A percentile compares a stretch with the other conserved stretches of the same genome.
These are phyloP conservation scores for Ascoidea rubescens DNA, from an alignment of 805 yeast species.

Conservation along the genomic window DNA sequence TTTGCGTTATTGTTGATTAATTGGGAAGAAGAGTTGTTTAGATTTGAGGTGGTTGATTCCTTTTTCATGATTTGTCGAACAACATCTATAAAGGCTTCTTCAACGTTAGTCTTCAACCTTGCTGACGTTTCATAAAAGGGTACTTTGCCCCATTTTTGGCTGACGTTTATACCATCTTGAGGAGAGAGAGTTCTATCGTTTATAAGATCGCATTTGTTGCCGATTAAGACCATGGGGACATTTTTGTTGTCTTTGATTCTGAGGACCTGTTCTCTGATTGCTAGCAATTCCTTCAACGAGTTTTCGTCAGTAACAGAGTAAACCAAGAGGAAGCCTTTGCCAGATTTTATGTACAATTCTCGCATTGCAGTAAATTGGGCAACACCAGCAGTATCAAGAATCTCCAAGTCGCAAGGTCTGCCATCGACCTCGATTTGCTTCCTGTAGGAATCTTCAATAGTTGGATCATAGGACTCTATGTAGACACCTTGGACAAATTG, in stretches of 20 bases:
- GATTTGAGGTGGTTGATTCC: slow-evolving; percentile 22
- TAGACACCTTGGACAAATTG: slow-evolving; percentile 86
- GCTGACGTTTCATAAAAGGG: slow-evolving; percentile 93
- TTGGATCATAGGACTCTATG: slow-evolving; percentile 88
- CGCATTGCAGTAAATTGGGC: slow-evolving; percentile 96
- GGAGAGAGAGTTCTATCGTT: slow-evolving; percentile 64
- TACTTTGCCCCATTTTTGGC: slow-evolving; percentile 65
- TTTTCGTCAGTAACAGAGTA: slow-evolving; percentile 71
- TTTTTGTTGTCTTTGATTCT: slow-evolving; percentile 63
- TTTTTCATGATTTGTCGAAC: slow-evolving; percentile 81
- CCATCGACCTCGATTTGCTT: slow-evolving; percentile 84
- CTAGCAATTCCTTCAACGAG: slow-evolving; percentile 65
- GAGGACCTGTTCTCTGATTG: slow-evolving; percentile 71
- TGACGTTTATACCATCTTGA: slow-evolving; percentile 71
- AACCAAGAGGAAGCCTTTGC: slow-evolving; percentile 80
- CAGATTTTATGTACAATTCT: slow-evolving; percentile 74
- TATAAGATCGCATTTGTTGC: slow-evolving; percentile 79
- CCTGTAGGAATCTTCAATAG: slow-evolving; percentile 90
- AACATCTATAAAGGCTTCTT: slow-evolving; percentile 78
- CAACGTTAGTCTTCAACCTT: slow-evolving; percentile 78
- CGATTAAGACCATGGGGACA: slow-evolving; percentile 84
- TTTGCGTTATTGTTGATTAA: background rate
- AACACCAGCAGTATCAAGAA: slow-evolving; percentile 85
- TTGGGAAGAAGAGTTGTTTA: background rate
- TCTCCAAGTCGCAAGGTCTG: slow-evolving; percentile 73